These are phyloP conservation scores for Aegilops umbellulata DNA, from an alignment of 176 grass and related monocot species.

Conservation along the genomic window DNA sequence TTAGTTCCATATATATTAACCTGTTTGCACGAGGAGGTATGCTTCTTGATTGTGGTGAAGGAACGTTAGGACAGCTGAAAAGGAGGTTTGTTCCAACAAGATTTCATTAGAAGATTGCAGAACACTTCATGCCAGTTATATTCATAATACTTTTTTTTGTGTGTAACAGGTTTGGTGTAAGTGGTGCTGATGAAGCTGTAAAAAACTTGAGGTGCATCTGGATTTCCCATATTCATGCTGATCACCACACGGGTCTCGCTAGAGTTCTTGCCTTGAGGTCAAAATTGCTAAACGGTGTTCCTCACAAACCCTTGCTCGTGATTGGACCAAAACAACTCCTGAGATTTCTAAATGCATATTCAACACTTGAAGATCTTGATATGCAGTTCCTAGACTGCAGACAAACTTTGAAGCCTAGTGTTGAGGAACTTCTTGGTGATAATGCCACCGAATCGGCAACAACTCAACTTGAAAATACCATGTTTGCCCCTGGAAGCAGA, in stretches of 20 bases:
- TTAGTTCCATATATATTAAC: constrained; percentile 93
- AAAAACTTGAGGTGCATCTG: constrained; percentile 81
- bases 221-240: constrained; percentile 98
- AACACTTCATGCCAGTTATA: constrained; percentile 21
- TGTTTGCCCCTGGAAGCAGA: constrained; percentile 77
- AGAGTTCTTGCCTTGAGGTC: constrained; percentile 83
- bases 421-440: constrained; percentile 37
- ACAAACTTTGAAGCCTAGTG: constrained; percentile 62
- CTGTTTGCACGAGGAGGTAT: constrained; percentile 81
- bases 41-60: constrained; percentile 96
- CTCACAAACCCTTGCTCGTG: constrained; percentile 76
- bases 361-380: constrained; percentile 85
- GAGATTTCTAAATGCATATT: constrained; percentile 97
- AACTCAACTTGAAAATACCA: constrained; percentile 37
- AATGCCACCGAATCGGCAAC: constrained; percentile 14
- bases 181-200: constrained; percentile 70
- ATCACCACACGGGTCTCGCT: constrained; percentile 88
- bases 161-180: constrained; percentile 71
- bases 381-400: constrained; percentile 98
- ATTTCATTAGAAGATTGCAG: neutral
- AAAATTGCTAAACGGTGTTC: constrained; percentile 51
- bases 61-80: constrained; percentile 87
- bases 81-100: constrained; percentile 60
- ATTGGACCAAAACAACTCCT: constrained; percentile 87
- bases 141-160: constrained; percentile 17